These are phyloP conservation scores for Apiospora hydei DNA, from an alignment of 2,329 filamentous ascomycete species.

Conservation along the genomic window DNA sequence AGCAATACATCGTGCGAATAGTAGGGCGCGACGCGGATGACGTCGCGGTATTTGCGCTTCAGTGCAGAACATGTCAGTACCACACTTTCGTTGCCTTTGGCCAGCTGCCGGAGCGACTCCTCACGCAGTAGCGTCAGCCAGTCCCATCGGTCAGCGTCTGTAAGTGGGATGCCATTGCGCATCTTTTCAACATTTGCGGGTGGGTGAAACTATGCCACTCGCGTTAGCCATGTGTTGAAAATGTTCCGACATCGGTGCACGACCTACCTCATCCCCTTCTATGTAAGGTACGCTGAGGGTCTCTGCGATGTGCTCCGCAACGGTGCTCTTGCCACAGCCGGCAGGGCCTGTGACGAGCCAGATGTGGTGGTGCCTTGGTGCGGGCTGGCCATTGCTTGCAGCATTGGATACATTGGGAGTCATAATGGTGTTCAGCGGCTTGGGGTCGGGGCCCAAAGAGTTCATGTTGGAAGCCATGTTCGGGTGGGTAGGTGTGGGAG, in stretches of 20 bases:
- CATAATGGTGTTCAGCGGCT: constrained; percentile 41
- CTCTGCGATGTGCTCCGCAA: constrained; percentile 70
- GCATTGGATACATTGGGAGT: constrained; percentile 40
- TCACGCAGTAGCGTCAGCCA: constrained; percentile 86
- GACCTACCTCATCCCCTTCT: constrained; percentile 78
- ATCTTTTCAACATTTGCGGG: constrained; percentile 89
- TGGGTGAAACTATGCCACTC: constrained; percentile 69
- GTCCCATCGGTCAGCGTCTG: constrained; percentile 95
- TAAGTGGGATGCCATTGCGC: constrained; percentile 81
- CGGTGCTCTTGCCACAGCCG: constrained; percentile 80
- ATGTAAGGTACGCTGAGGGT: constrained; percentile 73
- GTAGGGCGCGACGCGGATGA: constrained; percentile 82
- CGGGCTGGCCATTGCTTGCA: constrained; percentile 36
- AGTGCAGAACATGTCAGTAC: constrained; percentile 95
- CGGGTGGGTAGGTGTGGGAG: constrained; percentile 40
- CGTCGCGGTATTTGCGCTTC: constrained; percentile 96
- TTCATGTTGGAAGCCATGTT: constrained; percentile 40
- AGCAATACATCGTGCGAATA: constrained; percentile 76
- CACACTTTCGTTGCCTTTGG: constrained; percentile 72
- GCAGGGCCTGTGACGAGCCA: constrained; percentile 83
- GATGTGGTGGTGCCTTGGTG: constrained; percentile 67
- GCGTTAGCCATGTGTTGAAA: constrained; percentile 14
- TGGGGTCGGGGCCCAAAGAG: constrained; percentile 37
- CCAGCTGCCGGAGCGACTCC: constrained; percentile 65
- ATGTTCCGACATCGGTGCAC: not conserved